A percentile compares a stretch with the other conserved stretches of the same genome.
phyloP scores from a whole-genome alignment of 1,284 basidiomycete genomes.

The Tetrapyrgos nigripes region DNA sequence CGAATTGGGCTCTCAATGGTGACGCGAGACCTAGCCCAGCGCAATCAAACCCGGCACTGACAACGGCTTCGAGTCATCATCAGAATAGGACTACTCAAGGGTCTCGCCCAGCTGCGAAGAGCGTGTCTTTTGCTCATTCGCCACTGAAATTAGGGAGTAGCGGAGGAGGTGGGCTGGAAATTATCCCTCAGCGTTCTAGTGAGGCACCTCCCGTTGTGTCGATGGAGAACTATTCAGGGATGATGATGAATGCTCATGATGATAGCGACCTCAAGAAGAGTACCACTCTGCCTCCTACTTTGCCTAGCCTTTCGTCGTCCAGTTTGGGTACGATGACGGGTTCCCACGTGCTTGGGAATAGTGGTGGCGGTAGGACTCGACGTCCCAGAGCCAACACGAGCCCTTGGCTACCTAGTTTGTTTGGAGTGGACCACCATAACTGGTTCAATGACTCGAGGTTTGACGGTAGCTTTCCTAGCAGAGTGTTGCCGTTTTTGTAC shows the following conservation, averaged over 20 bases:
- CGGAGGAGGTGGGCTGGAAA: neutral
- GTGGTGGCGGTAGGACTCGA: slow-evolving; percentile 34
- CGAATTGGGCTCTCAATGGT: neutral
- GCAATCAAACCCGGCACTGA: neutral
- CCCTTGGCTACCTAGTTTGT: slow-evolving; percentile 65
- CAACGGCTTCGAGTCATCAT: neutral
- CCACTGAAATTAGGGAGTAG: slow-evolving; percentile 16
- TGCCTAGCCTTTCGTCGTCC: slow-evolving; percentile 5
- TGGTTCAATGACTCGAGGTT: slow-evolving; percentile 96
- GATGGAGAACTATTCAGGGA: slow-evolving; percentile 1
- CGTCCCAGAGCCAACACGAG: slow-evolving; percentile 75
- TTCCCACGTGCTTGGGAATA: neutral
- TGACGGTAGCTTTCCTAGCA: slow-evolving; percentile 94
- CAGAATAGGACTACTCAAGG: neutral
- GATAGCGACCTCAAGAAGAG: slow-evolving; percentile 8
- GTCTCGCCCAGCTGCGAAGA: slow-evolving; percentile 50
- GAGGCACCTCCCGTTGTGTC: neutral
- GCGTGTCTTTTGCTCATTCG: slow-evolving; percentile 53
- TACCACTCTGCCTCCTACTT: slow-evolving; percentile 5
- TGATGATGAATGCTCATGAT: neutral
- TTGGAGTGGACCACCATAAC: slow-evolving; percentile 70
- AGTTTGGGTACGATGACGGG: neutral
- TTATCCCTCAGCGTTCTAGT: neutral
- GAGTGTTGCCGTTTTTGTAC: slow-evolving; percentile 94
- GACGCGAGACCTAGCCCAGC: neutral